phyloP scores from a whole-genome alignment of 176 grass and related monocot genomes.

The Thinopyrum elongatum region DNA sequence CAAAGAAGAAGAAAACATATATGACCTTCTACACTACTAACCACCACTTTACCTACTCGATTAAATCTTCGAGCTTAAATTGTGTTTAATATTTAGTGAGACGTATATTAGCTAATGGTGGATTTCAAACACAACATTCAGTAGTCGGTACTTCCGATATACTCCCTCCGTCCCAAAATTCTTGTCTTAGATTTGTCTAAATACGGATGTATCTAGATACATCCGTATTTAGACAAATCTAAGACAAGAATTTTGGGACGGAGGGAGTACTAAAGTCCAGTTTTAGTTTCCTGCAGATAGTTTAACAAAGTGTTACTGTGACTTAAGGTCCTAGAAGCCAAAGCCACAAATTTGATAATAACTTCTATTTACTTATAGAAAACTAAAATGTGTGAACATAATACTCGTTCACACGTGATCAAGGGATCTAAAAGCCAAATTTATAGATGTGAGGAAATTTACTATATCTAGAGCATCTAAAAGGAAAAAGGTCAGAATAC shows the following conservation, averaged over 20 bases:
- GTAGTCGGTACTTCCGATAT: background rate
- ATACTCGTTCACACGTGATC: slow-evolving; percentile 68
- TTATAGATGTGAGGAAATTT: background rate
- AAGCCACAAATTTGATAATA: background rate
- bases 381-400: background rate
- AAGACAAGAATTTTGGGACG: too few species aligned
- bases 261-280: background rate
- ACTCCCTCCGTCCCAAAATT: too few species aligned
- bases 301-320: background rate
- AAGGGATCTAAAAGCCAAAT: slow-evolving; percentile 17
- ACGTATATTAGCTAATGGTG: background rate
- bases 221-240: too few species aligned
- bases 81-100: background rate
- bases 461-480: background rate
- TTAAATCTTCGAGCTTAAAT: background rate
- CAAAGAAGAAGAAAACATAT: background rate
- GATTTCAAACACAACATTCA: background rate
- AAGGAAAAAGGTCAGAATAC: slow-evolving; percentile 20
- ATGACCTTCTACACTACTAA: background rate
- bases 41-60: background rate
- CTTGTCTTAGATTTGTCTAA: too few species aligned
- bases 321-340: slow-evolving; percentile 10
- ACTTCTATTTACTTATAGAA: background rate
- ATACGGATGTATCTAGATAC: too few species aligned
- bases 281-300: slow-evolving; percentile 19